Evolutionary conservation across 192 early-diverging fungal genomes (phyloP), one percentile per base, ranked within the genome.

Genomic region (Mortierella claussenii): DNA sequence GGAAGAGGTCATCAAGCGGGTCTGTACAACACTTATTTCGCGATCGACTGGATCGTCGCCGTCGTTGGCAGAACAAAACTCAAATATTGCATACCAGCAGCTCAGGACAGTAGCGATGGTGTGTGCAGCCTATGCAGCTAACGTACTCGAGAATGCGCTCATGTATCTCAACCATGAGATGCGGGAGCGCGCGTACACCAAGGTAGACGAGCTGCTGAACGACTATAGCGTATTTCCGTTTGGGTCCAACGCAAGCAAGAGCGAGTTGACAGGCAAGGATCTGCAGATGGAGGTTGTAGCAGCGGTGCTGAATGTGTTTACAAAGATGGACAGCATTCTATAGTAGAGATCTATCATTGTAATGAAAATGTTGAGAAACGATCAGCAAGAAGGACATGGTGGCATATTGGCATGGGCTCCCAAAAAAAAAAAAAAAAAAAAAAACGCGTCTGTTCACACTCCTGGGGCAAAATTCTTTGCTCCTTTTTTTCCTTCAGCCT

Each of bases 81-180:
- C 82, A 3, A 68, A 68, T 30, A 69, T 86, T 42, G 82, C 83
- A 28, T 87, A 86, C 57, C 79, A 85, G 21, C 78, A 87, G 61
- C 78, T 92, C 28, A 82, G 97, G 55, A 91, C 95, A 1, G 85
- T 99, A 18, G 89, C 91, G 23, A 91, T 97, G 91, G 90, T 97
- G 27, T 95, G 95, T 80, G 93, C 96, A 8, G 94, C 96, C 17
- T 98, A 97, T 61, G 96, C 97, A 1, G 97, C 92, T 9, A 97
- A 97, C 65, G 97, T 99, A 21, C 71, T 98, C 27, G 97, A 99
- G 80, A 98, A 99, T 79, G 95, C 96, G 12, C 81, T 99, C 45
- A 82, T 90, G 28, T 89, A 90, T 50, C 80, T 99, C 65, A 89
- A 89, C 60, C 93, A 93, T 73, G 88, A 92, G 75, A 88, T 93